Evolutionary conservation across 1,284 basidiomycete species (phyloP).

Genomic region (Mycosarcoma mackinlayi): DNA sequence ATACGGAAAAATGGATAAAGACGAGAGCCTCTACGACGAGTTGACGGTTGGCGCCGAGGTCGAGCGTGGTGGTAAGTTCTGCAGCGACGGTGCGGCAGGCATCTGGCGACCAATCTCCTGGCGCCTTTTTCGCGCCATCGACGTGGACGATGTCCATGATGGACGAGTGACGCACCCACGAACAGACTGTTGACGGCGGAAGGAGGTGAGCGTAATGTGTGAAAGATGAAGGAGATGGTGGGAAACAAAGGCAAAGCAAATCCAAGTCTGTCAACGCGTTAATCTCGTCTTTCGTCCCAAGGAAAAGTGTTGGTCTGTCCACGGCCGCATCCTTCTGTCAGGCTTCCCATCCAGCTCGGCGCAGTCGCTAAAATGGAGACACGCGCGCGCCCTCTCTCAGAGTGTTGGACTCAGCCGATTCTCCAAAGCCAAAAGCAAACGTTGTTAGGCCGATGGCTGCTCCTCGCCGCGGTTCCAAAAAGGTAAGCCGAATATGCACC

Average conservation of each 20-base stretch:
- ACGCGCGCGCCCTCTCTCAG: conserved; percentile 3
- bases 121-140: conserved; percentile 51
- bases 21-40: conserved; percentile 90
- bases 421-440: too few relatives aligned
- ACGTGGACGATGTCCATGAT: conserved; percentile 48
- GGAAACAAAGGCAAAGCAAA: conserved; percentile 3
- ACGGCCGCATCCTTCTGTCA: neutral
- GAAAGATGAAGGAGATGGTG: conserved; percentile 1
- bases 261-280: neutral
- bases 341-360: neutral
- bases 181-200: neutral
- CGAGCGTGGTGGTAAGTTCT: conserved; percentile 63
- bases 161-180: conserved; percentile 3
- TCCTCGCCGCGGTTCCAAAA: neutral
- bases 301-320: conserved; percentile 26
- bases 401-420: conserved; percentile 14
- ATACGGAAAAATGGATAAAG: conserved; percentile 88
- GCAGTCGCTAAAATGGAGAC: neutral
- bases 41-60: conserved; percentile 59
- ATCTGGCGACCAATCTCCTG: conserved; percentile 67
- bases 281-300: too few relatives aligned
- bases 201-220: neutral
- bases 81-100: conserved; percentile 66
- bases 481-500: neutral
- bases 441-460: conserved; percentile 1